Base-by-base conservation (phyloP, 306 rosid genomes). In the Fragaria iinumae region DNA sequence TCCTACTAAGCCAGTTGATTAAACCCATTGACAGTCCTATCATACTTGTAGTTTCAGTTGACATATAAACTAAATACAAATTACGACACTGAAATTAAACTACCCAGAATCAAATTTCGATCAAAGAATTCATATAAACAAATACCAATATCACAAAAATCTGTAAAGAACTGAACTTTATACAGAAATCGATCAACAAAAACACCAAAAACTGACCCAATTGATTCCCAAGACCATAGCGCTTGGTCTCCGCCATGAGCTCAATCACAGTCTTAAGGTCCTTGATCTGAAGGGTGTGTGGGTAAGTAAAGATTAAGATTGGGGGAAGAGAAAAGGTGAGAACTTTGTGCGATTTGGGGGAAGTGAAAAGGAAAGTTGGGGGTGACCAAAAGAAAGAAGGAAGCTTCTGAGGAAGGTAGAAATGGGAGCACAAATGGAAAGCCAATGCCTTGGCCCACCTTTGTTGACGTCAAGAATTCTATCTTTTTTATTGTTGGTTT, bases 241-340 rank as follows among this genome's bases (percentile, higher is more conserved):
- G 85, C 84, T 84, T 78, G 71, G 36, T 56, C 8, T 84, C 90
- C 23, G 84, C 88, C 90, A 88, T 86, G 83, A 84, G 63, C 14
- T 27, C 4, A 34, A 70, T 38, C 69, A 44, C 41, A 52, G 76
- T 20, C 4, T 53, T 20, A 52, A 5, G 13, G 18, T 11, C 48
- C 55, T 71, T 71, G 75, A 71, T 71, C 75, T 49, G 75, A 25
- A 69, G 21, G 36, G 34, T 2, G 12, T 4, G 63, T n/a, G 53
- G 65, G 65, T 23, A 59, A 59, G 36, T 10, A 11, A 25, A 11
- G 56, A 59, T 11, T 9, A 27, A 18, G 70, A 62, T 2, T 11
- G 57, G 27, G 12, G 25, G 16, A 38, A n/a, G 10, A 16, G 14
- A 63, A 18, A 62, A 47, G 67, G 70, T 50, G 71, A 7, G 71